Evolutionary conservation across 495 filamentous ascomycete species (phyloP), one percentile per base, ranked within the genome.

Genomic region (Neurospora pannonica): DNA sequence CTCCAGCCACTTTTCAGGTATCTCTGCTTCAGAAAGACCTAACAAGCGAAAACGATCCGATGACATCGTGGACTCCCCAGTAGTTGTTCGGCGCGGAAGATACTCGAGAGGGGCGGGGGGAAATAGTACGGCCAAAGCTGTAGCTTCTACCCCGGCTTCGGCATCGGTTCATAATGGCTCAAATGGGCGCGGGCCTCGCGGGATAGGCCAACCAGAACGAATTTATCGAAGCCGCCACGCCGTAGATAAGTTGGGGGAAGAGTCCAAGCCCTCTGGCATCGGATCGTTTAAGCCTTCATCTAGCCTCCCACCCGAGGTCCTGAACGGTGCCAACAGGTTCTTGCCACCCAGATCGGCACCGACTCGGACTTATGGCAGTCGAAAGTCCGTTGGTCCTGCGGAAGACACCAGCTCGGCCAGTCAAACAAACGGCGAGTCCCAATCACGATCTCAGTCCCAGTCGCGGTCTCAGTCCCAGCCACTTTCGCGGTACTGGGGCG

Each of bases 31-130:
- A 39, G 54, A 31, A 24, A 39, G 38, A 8, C 17, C 46, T 17
- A 72, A 34, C 21, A 76, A 76, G 36, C 28, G 75, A 19, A 74
- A 71, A 38, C 75, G 72, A 5, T 74, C 75, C n/a, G 70, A 72
- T 6, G 54, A 67, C 2, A 67, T 67, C 54, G 28, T 34, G 1
- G 54, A 67, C 28, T 67, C 54, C 34, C 54, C 54, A 15, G 54
- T 17, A 67, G 13, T 36, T 67, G 15, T 19, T 67, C 54, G 54
- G 31, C 54, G 54, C 24, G 54, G 54, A 6, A 67, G 28, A 67
- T 67, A 67, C 28, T 67, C 54, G 54, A 67, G 15, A 67, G 54
- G 28, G 54, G 54, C 28, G 5, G 54, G 54, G 2, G 54, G 28
- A 31, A 67, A 67, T 28, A 34, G 54, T 17, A 36, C 28, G 24